A percentile compares a stretch with the other conserved stretches of the same genome.
Conservation (phyloP, 768 basidiomycete species). For the Hirschioporus abietinus region DNA sequence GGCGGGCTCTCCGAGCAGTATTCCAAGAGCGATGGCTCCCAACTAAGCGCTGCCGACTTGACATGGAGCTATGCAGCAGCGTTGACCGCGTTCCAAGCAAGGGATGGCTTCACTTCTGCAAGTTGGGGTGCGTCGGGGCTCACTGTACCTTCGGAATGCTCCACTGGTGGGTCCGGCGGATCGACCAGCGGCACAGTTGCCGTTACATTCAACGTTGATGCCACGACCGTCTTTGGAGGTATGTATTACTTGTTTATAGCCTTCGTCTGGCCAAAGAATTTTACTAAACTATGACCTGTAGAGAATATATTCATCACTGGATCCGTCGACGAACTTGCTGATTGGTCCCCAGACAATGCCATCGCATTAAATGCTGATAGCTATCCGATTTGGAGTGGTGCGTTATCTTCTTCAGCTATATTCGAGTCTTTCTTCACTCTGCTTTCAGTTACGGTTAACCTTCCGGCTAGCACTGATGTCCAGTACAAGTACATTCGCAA, state of each 20-base stretch:
- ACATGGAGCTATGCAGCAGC: slow-evolving; percentile 77
- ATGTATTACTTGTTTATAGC: slow-evolving; percentile 15
- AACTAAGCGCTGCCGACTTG: slow-evolving; percentile 56
- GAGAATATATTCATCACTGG: slow-evolving; percentile 70
- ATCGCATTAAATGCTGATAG: slow-evolving; percentile 47
- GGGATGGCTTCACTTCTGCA: slow-evolving; percentile 40
- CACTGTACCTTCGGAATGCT: slow-evolving; percentile 40
- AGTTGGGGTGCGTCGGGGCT: slow-evolving; percentile 70
- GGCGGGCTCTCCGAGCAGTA: slow-evolving; percentile 67
- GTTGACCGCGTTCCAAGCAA: slow-evolving; percentile 57
- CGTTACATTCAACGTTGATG: slow-evolving; percentile 60
- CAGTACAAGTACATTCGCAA: slow-evolving; percentile 11
- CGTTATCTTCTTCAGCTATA: background rate
- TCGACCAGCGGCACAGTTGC: slow-evolving; percentile 29
- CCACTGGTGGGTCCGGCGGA: slow-evolving; percentile 21
- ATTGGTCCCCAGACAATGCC: slow-evolving; percentile 60
- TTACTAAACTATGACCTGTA: slow-evolving; percentile 26
- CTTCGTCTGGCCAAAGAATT: background rate
- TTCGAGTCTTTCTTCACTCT: background rate
- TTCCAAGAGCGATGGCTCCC: slow-evolving; percentile 41
- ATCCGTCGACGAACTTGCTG: slow-evolving; percentile 45
- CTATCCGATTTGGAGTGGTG: slow-evolving; percentile 70
- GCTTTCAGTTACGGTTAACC: background rate
- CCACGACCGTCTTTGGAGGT: slow-evolving; percentile 60
- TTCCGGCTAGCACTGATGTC: slow-evolving; percentile 9